Evolutionary conservation across 768 basidiomycete genomes (phyloP).

Genomic region (Mycena galopus): DNA sequence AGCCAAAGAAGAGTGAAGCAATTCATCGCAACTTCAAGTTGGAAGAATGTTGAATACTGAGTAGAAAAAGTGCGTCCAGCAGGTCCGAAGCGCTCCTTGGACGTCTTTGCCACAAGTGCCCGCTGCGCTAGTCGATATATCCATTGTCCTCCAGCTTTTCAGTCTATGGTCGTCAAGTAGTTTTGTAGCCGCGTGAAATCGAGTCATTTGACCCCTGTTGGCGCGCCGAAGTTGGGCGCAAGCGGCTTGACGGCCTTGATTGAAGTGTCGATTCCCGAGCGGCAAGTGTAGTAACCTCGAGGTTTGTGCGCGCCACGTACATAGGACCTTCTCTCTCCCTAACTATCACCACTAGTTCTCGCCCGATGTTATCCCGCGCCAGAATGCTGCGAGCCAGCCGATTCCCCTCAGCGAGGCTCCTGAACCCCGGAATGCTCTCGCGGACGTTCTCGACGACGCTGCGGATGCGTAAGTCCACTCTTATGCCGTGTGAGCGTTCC

Average conservation of each 20-base stretch:
- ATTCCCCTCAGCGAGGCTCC: slow-evolving; percentile 2
- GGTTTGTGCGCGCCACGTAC: slow-evolving; percentile 24
- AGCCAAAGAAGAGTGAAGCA: too few species aligned
- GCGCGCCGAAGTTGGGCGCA: background rate
- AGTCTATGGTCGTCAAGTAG: too few species aligned
- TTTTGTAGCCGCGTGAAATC: background rate
- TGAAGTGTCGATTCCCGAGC: background rate
- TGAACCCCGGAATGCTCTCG: background rate
- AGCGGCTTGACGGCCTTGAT: background rate
- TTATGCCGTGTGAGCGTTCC: slow-evolving; percentile 12
- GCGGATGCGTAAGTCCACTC: slow-evolving; percentile 21
- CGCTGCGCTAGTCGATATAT: too few species aligned
- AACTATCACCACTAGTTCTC: slow-evolving; percentile 23
- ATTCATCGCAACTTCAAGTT: too few species aligned
- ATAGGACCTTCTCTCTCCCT: background rate
- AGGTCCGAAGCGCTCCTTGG: too few species aligned
- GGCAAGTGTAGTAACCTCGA: background rate
- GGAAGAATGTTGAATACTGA: too few species aligned
- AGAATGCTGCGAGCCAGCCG: slow-evolving; percentile 29
- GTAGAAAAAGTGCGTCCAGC: too few species aligned
- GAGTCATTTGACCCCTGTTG: background rate
- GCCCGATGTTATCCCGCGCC: slow-evolving; percentile 21
- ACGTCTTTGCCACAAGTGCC: too few species aligned
- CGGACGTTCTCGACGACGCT: slow-evolving; percentile 24
- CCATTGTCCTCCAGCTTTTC: too few species aligned